Evolutionary conservation across 345 rosid species (phyloP), one percentile per base, ranked within the genome.

Genomic region (Eucalyptus polybractea): DNA sequence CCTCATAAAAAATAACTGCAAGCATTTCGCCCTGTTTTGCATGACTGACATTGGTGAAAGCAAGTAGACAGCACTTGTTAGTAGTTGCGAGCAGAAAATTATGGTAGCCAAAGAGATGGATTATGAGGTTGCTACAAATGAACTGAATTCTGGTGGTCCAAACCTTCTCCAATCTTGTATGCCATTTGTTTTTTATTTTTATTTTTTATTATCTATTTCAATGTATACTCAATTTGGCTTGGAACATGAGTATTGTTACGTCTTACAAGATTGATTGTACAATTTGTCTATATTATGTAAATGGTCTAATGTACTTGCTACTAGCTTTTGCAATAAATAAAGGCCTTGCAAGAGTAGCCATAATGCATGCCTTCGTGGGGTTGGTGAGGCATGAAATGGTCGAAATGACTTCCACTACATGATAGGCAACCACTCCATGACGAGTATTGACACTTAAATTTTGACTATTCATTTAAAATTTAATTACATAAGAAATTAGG

Each of bases 1-100:
- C 6, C 29, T 56, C 29, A 9, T 56, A 0, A 56, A 56, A 9
- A 56, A 56, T 24, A 56, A 24, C 6, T 9, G 6, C 3, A 29
- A 24, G 29, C 29, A 56, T 56, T 56, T 56, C 29, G 6, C 62
- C 62, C 13, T 56, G 24, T 22, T 22, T 56, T 24, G 6, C 62
- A 22, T 4, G 13, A 56, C 3, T 56, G 6, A 9, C 13, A 56
- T 56, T 56, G 1, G 6, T 56, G 12, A 24, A 24, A n/a, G 72
- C 6, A 5, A 95, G 93, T 58, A 95, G 94, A 98, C 90, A 90
- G 53, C 37, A 65, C 0, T 65, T 65, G 93, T 97, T 3, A 95
- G 95, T 49, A 93, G 91, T 56, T 51, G 54, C 1, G 4, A 51
- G 54, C 8, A 17, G 4, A 51, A 51, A 16, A 51, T 51, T 6